Base-by-base conservation (phyloP, 768 basidiomycete species). In the Arthromyces matolae region DNA sequence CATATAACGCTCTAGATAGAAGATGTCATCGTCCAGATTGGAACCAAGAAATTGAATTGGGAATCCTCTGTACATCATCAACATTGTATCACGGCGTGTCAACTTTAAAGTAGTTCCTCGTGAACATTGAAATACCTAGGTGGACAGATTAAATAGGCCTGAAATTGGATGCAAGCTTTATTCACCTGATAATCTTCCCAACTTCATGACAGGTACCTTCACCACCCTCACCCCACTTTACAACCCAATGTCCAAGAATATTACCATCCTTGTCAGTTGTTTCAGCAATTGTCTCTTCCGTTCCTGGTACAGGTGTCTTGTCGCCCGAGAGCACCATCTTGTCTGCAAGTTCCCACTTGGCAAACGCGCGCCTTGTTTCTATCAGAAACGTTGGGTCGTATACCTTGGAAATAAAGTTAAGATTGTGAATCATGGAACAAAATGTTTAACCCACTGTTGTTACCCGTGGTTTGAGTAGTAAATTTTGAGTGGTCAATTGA, bases 281-380 rank as follows among this genome's bases (percentile, higher is more conserved):
- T 64, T 91, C 89, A 12, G 91, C 90, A 1, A 91, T 76, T 1
- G 89, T 89, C 65, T 92, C 89, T 56, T 89, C 82, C 48, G 67
- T 57, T 3, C 81, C 83, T 1, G 75, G 68, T 14, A 50, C 49
- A 22, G 67, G 61, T 33, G 58, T 61, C 22, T 64, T 65, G 36
- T 65, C 63, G 2, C 69, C 60, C 6, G 79, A 72, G 0, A 84
- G 66, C 40, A 72, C 63, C 24, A 89, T 69, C 19, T 58, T 68
- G 34, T 71, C 63, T 19, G 84, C 81, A 20, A 92, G 77, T 60
- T 89, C 84, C 89, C 88, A 92, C 51, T 80, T 89, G 10, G 89
- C 86, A 54, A 91, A 84, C 2, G 84, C 79, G 27, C 89, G 76
- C 47, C 64, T 68, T 0, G 84, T 81, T 40, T 80, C 80, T 6